Percentiles rank a stretch among this genome's conserved stretches.
Evolutionary conservation across 805 yeast genomes (phyloP).

Genomic region (Tetrapisispora iriomotensis): DNA sequence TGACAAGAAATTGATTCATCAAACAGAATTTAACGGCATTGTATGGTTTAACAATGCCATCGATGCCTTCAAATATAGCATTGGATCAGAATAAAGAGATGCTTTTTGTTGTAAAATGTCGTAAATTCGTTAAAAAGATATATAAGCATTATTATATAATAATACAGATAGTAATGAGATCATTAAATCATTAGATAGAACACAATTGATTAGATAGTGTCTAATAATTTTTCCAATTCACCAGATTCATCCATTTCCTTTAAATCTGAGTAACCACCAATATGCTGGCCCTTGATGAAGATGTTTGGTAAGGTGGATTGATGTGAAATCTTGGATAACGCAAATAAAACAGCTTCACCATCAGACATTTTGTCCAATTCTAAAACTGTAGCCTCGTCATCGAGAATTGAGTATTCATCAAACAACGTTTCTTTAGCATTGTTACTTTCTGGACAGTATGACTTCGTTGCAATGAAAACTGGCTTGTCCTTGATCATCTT

Average conservation of each 20-base stretch:
- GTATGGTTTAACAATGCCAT: slow-evolving; percentile 15
- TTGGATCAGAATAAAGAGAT: neutral
- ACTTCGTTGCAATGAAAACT: slow-evolving; percentile 72
- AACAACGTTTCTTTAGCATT: slow-evolving; percentile 34
- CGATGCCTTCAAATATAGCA: slow-evolving; percentile 9
- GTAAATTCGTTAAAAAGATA: neutral
- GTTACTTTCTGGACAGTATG: slow-evolving; percentile 58
- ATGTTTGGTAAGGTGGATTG: slow-evolving; percentile 91
- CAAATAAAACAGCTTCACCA: slow-evolving; percentile 73
- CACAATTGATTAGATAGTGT: neutral
- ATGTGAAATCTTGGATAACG: slow-evolving; percentile 65
- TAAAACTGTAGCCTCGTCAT: slow-evolving; percentile 31
- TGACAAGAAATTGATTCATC: slow-evolving; percentile 11
- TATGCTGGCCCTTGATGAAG: slow-evolving; percentile 80
- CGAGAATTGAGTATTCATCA: slow-evolving; percentile 35
- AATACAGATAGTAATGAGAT: too few species aligned
- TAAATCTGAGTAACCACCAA: slow-evolving; percentile 91
- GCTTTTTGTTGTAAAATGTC: neutral
- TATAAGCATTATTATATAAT: too few species aligned
- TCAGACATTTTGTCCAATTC: slow-evolving; percentile 44
- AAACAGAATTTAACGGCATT: slow-evolving; percentile 23
- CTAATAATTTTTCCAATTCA: slow-evolving; percentile 35
- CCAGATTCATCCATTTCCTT: slow-evolving; percentile 59
- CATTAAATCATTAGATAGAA: neutral
- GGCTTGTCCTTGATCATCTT: slow-evolving; percentile 52